Evolutionary conservation across 2,329 filamentous ascomycete genomes (phyloP).

Genomic region (Ophiostoma himal-ulmi): DNA sequence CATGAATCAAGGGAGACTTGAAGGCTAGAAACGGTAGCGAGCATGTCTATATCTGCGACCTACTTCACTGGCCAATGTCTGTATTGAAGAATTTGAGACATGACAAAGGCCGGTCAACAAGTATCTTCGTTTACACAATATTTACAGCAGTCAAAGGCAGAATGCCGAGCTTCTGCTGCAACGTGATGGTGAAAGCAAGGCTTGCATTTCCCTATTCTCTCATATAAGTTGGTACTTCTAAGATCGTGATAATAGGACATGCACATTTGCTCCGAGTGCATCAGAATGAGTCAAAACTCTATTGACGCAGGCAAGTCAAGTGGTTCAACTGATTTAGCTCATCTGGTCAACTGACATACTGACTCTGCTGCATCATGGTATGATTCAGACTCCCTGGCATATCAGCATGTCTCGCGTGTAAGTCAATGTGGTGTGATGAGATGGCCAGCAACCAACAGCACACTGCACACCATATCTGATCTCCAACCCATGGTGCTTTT

Average conservation of each 20-base stretch:
- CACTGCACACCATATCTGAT: constrained; percentile 4
- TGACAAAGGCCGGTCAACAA: not conserved
- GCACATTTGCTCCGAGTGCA: not conserved
- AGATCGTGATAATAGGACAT: not conserved
- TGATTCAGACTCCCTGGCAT: constrained; percentile 1
- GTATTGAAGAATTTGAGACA: not conserved
- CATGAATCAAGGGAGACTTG: not conserved
- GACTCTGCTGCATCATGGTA: no score
- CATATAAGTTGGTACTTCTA: not conserved
- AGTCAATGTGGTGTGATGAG: constrained; percentile 7
- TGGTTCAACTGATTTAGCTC: not conserved
- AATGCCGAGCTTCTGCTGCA: not conserved
- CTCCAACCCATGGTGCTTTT: not conserved
- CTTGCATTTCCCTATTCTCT: not conserved
- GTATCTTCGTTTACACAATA: not conserved
- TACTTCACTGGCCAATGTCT: not conserved
- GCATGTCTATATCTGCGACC: no score
- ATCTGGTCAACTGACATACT: not conserved
- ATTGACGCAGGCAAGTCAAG: not conserved
- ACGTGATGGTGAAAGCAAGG: not conserved
- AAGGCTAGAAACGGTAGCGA: not conserved
- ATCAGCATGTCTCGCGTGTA: not conserved
- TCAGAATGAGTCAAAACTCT: not conserved
- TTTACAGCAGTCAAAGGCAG: not conserved
- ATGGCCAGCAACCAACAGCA: not conserved